These are phyloP conservation scores for Leccinum angustisporum DNA, from an alignment of 1,284 basidiomycete species.

Conservation along the genomic window DNA sequence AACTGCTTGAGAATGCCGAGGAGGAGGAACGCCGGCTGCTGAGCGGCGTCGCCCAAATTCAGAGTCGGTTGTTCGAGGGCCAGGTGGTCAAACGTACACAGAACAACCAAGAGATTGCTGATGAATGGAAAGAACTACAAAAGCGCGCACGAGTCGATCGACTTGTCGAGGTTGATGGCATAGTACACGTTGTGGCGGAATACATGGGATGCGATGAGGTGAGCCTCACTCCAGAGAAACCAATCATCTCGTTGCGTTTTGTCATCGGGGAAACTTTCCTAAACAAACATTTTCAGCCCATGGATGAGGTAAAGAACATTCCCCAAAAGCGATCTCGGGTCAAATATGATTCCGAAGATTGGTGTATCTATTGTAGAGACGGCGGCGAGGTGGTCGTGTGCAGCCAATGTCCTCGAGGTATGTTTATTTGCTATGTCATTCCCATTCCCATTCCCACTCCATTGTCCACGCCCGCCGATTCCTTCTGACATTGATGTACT, in stretches of 20 bases:
- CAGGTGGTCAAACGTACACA: conserved; percentile 39
- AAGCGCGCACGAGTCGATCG: conserved; percentile 43
- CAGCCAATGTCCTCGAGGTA: conserved; percentile 52
- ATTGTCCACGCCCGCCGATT: conserved; percentile 5
- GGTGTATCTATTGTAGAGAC: conserved; percentile 57
- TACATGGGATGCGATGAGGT: conserved; percentile 35
- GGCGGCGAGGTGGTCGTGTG: conserved; percentile 56
- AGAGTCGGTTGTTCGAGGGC: conserved; percentile 59
- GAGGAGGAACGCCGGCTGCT: conserved; percentile 55
- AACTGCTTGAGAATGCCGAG: conserved; percentile 46
- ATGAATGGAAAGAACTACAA: conserved; percentile 47
- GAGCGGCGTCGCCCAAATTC: conserved; percentile 55
- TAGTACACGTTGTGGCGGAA: conserved; percentile 40
- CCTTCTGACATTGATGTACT: not conserved
- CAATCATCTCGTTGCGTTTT: not conserved
- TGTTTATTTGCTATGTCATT: conserved; percentile 3
- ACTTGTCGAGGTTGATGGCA: conserved; percentile 45
- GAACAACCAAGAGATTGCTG: conserved; percentile 42
- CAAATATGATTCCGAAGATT: conserved; percentile 51
- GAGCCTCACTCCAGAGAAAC: conserved; percentile 7
- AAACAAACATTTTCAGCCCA: conserved; percentile 19
- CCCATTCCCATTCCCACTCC: not conserved
- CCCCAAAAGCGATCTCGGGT: conserved; percentile 33
- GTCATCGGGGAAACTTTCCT: not conserved
- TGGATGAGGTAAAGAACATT: conserved; percentile 1